A percentile compares a stretch with the other conserved stretches of the same genome.
These are phyloP conservation scores for Hyaloperonospora brassicae DNA, from an alignment of 352 stramenopile species.

Conservation along the genomic window DNA sequence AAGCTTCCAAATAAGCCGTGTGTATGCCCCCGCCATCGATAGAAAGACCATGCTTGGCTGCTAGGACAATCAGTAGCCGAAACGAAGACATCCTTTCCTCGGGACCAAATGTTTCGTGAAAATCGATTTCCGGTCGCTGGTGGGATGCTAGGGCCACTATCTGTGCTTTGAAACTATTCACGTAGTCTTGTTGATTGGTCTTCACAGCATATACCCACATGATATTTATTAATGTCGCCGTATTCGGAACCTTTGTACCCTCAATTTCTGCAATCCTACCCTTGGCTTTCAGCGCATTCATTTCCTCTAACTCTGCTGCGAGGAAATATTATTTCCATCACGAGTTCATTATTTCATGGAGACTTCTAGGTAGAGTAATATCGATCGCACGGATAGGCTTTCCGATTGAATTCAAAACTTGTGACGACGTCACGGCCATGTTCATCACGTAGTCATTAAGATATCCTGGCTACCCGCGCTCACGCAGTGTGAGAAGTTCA, in stretches of 20 bases:
- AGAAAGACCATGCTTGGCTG: neutral
- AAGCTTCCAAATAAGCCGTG: neutral
- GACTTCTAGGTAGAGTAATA: too few species aligned
- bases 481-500: too few species aligned
- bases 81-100: neutral
- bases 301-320: neutral
- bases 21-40: neutral
- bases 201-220: conserved; percentile 4
- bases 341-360: neutral
- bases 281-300: conserved; percentile 3
- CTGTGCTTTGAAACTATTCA: neutral
- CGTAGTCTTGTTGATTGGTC: conserved; percentile 1
- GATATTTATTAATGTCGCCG: conserved; percentile 1
- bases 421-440: too few species aligned
- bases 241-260: conserved; percentile 1
- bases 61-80: neutral
- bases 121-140: too few species aligned
- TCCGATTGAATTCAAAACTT: too few species aligned
- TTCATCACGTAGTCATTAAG: too few species aligned
- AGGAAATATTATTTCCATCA: conserved; percentile 1
- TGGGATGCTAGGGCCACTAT: too few species aligned
- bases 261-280: conserved; percentile 2
- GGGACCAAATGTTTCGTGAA: neutral
- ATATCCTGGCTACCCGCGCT: too few species aligned
- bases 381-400: too few species aligned